Base-by-base conservation (phyloP, 2,329 filamentous ascomycete species). In the Grosmannia huntii region DNA sequence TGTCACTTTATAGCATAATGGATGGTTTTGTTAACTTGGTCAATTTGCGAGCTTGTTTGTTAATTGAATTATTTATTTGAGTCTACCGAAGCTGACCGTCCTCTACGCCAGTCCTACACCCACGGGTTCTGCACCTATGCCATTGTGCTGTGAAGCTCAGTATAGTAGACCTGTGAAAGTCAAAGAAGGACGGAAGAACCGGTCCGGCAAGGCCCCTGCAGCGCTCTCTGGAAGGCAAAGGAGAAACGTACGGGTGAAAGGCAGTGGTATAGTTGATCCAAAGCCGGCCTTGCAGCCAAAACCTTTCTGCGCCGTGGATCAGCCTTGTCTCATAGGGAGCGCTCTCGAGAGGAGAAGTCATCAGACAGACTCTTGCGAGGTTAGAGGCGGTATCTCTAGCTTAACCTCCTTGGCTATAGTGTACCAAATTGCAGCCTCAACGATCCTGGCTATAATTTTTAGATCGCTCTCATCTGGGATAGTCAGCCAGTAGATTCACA, bases 351-450 rank as follows among this genome's bases (percentile, higher is more conserved):
- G 16, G 1, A 21, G 41, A 27, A 27, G 36, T 25, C 6, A 27
- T 41, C 16, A 48, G 7, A 23, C 25, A 21, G 53, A 19, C 21
- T n/a, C 23, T 10, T 46, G 28, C 6, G 12, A 27, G 6, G 12
- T 41, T 10, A 56, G 44, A 23, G 36, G 23, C 0, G 60, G 60
- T 6, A 65, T 38, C 11, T 55, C 55, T 14, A 65, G 53, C 11
- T 74, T 70, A 48, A 75, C 69, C 59, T 73, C 70, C 62, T 80
- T 73, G 14, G 71, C 75, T 48, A 72, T 71, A 5, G 76, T 78
- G 64, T 79, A 90, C 82, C 86, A 92, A 25, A 85, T 81, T 4
- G 85, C 86, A 3, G 89, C 88, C 63, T 83, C 80, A 58, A 94
- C 82, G 63, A 95, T 87, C 63, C 76, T 74, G 68, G 82, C 79